Base-by-base conservation (phyloP, 2,329 filamentous ascomycete species). In the Eutypa lata region DNA sequence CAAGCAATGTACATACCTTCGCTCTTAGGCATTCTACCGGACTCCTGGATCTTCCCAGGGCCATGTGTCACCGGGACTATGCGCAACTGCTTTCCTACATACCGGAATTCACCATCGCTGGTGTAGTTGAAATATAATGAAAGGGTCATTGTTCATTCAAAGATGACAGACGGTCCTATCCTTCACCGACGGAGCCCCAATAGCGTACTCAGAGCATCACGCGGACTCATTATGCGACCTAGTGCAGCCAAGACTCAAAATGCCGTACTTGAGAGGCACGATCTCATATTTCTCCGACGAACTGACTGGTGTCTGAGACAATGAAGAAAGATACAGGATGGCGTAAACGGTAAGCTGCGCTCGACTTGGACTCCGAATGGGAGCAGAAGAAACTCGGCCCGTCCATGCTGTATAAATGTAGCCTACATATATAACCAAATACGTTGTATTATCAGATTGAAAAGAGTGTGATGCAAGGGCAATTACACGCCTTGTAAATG, bases 41-140 rank as follows among this genome's bases (percentile, higher is more conserved):
- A 53, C 53, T 61, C 57, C 57, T 61, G 62, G 62, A 57, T 59
- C 59, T 57, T 42, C 46, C 51, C 49, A 48, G 50, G 53, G 42
- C 11, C 42, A 14, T n/a, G 21, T 28, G 22, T 45, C 21, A 28
- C 42, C 16, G 21, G 13, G 6, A 24, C 22, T n/a, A 45, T 45
- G 42, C 42, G 42, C 42, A 16, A 8, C 22, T 19, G 19, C 40
- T 14, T n/a, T n/a, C n/a, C n/a, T 22, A 42, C 19, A 13, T 22
- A 18, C 38, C 16, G 19, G 38, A 22, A 14, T 11, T 6, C 19
- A 3, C 2, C 13, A 42, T 26, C 16, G n/a, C 3, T 14, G 37
- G n/a, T 18, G 19, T 43, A 24, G 22, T 14, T 24, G 8, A n/a
- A n/a, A 24, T 7, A 3, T 16, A 45, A 45, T 45, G 21, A 45